Percentiles rank a stretch among this genome's conserved stretches.
phyloP scores from a whole-genome alignment of 768 basidiomycete genomes.

The Pilatotrama ljubarskyi region DNA sequence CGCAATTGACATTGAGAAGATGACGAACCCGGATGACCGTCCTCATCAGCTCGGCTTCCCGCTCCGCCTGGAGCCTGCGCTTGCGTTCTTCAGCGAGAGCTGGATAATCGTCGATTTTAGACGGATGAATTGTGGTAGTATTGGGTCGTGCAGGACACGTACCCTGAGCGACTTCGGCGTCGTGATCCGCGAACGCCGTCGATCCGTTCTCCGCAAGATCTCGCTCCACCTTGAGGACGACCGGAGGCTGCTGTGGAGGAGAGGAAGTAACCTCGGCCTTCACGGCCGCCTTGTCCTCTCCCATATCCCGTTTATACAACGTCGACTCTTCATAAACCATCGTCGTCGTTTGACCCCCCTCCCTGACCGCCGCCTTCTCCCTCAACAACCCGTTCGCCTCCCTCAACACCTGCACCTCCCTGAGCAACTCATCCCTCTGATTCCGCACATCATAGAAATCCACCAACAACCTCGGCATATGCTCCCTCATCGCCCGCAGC shows the following conservation, averaged over 20 bases:
- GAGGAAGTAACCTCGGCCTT: not conserved
- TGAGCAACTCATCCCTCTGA: not conserved
- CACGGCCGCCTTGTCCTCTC: not conserved
- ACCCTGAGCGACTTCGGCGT: slow-evolving; percentile 1
- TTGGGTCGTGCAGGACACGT: too few species aligned
- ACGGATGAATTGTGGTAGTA: too few species aligned
- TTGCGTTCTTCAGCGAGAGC: slow-evolving; percentile 1
- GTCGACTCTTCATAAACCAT: too few species aligned
- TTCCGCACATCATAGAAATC: not conserved
- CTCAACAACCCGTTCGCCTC: slow-evolving; percentile 9
- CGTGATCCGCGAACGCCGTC: not conserved
- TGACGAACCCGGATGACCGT: not conserved
- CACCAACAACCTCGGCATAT: slow-evolving; percentile 1
- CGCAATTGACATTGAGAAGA: not conserved
- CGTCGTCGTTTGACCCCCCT: too few species aligned
- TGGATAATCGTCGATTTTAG: not conserved
- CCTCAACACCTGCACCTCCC: not conserved
- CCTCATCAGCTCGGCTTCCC: not conserved
- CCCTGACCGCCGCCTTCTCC: not conserved
- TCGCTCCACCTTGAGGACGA: not conserved
- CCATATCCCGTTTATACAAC: not conserved
- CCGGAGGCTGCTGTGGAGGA: not conserved
- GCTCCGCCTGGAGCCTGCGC: not conserved
- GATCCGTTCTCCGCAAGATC: not conserved
- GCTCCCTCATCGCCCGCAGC: not conserved